Evolutionary conservation across 2,329 filamentous ascomycete species (phyloP).

Genomic region (Talaromyces sp.): DNA sequence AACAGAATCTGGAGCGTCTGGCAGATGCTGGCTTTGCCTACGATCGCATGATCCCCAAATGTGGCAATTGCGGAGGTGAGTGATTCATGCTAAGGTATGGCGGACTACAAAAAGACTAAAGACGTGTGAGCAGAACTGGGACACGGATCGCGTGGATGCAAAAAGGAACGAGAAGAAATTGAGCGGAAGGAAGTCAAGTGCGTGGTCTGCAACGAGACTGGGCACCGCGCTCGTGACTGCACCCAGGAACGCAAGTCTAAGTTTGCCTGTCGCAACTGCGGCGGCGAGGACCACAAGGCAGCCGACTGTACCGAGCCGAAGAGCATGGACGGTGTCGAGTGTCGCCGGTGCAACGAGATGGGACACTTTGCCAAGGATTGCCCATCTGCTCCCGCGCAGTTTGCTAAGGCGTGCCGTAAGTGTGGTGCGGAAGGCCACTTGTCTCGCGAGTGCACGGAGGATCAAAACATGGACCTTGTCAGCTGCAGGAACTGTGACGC

Average conservation of each 20-base stretch:
- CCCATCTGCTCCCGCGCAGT: slow-evolving; percentile 24
- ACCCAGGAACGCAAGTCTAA: slow-evolving; percentile 28
- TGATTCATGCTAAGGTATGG: not conserved
- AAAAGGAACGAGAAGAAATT: slow-evolving; percentile 36
- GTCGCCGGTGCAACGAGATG: slow-evolving; percentile 38
- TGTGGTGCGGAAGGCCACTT: slow-evolving; percentile 42
- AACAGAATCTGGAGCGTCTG: slow-evolving; percentile 49
- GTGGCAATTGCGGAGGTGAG: slow-evolving; percentile 45
- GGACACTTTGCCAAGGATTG: slow-evolving; percentile 45
- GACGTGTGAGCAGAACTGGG: slow-evolving; percentile 37
- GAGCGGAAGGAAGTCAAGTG: slow-evolving; percentile 45
- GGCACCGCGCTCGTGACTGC: slow-evolving; percentile 47
- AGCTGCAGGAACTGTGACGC: slow-evolving; percentile 43
- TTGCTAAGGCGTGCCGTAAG: slow-evolving; percentile 36
- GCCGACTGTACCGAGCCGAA: slow-evolving; percentile 44
- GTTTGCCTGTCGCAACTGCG: slow-evolving; percentile 49
- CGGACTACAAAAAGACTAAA: not conserved
- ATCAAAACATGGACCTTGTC: slow-evolving; percentile 33
- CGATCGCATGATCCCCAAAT: slow-evolving; percentile 46
- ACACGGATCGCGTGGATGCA: slow-evolving; percentile 43
- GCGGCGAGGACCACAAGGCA: slow-evolving; percentile 42
- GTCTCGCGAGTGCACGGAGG: slow-evolving; percentile 37
- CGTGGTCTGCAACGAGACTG: slow-evolving; percentile 41
- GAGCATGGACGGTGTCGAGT: slow-evolving; percentile 39
- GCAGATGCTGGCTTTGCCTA: slow-evolving; percentile 46